Base-by-base conservation (phyloP, 768 basidiomycete species). In the Russula olivacea region DNA sequence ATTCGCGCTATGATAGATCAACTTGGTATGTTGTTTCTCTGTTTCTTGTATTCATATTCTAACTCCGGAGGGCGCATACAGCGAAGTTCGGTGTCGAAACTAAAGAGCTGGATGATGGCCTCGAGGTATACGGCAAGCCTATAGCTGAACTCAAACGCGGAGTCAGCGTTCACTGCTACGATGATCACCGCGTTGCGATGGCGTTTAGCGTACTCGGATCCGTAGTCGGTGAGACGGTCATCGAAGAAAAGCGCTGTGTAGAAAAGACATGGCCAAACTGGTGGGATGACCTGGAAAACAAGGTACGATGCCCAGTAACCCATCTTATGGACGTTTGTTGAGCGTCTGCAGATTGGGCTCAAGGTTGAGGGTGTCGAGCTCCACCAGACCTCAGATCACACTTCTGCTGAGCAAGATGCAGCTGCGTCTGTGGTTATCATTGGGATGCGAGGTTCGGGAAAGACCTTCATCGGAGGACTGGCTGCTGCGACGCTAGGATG, bases 251-350 rank as follows among this genome's bases (percentile, higher is more conserved):
- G 75, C 81, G 95, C 58, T 98, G 97, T 71, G 97, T 99, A 36
- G 96, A 96, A 76, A 99, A 99, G 82, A 99, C 96, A 0, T 99
- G 96, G 96, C 97, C 97, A 0, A 95, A 94, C 72, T 99, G 95
- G 93, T 99, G 96, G 95, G 97, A 98, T 71, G 97, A 98, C 74
- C 79, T 99, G 28, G 84, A 91, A 72, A 94, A 92, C 78, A 97
- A 97, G 84, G 92, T 91, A 17, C 1, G 38, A 55, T 3, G 77
- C 49, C n/a, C 11, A 51, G 47, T 59, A 54, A 54, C 32, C 12
- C 11, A 32, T 10, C 10, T 43, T 34, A 28, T 54, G 58, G 11
- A 12, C 28, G 30, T 53, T 58, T 19, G n/a, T 64, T 68, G 17
- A 69, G 21, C 43, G 30, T 28, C 19, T 19, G 21, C 28, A 96